phyloP scores from a whole-genome alignment of 2,329 filamentous ascomycete genomes.

The Lizonia empirigonia region DNA sequence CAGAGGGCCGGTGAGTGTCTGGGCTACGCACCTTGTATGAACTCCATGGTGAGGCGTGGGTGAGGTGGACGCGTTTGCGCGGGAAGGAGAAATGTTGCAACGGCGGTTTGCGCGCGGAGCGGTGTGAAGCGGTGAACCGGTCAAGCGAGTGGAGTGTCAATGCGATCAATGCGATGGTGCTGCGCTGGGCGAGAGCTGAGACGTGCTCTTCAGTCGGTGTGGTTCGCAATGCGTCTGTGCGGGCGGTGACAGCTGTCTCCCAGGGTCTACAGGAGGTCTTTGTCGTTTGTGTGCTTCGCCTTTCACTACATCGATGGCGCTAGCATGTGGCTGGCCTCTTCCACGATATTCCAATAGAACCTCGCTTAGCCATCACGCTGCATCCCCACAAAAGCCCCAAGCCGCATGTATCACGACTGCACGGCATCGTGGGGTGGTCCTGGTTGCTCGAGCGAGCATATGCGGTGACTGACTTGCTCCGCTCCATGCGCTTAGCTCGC shows the following conservation, averaged over 20 bases:
- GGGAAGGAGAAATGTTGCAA: constrained; percentile 4
- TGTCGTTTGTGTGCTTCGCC: constrained; percentile 10
- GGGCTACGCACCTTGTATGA: constrained; percentile 33
- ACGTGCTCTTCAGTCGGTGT: constrained; percentile 14
- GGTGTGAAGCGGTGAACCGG: constrained; percentile 16
- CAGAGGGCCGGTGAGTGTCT: neutral
- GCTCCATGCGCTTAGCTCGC: constrained; percentile 11
- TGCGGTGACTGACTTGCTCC: constrained; percentile 21
- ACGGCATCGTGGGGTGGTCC: constrained; percentile 23
- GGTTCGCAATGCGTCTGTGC: constrained; percentile 14
- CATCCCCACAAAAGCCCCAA: constrained; percentile 12
- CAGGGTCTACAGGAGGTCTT: constrained; percentile 1
- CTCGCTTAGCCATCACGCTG: constrained; percentile 10
- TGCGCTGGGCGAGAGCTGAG: constrained; percentile 6
- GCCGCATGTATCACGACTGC: constrained; percentile 23
- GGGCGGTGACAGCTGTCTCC: constrained; percentile 24
- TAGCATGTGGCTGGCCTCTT: constrained; percentile 6
- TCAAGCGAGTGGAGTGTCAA: constrained; percentile 6
- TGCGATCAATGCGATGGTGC: constrained; percentile 9
- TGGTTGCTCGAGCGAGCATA: constrained; percentile 13
- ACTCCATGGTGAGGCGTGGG: constrained; percentile 35
- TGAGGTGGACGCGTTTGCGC: constrained; percentile 19
- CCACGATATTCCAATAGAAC: neutral
- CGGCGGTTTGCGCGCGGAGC: constrained; percentile 9
- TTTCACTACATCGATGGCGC: constrained; percentile 7